Percentiles rank a stretch among this genome's conserved stretches.
Conservation (phyloP, 148 eudicot species). For the Camellia lanceoleosa region DNA sequence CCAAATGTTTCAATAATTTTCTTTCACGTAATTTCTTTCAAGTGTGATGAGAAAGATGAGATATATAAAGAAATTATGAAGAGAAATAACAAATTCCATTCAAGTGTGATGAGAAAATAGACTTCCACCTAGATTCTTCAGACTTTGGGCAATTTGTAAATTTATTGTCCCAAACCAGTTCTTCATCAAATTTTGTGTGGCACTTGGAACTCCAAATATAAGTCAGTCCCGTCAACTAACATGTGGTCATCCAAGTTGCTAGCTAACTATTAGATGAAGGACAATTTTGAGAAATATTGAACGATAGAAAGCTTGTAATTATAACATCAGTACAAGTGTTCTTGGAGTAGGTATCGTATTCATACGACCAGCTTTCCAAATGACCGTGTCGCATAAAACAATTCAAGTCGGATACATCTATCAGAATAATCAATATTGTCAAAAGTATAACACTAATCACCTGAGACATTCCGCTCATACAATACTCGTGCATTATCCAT, state of each 20-base stretch:
- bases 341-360: not conserved
- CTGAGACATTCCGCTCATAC: conserved; percentile 56
- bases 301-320: not conserved
- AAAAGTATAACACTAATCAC: conserved; percentile 27
- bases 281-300: not conserved
- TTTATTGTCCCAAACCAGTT: no score
- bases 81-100: no score
- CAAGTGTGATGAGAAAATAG: no score
- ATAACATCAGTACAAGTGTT: not conserved
- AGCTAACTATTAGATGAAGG: not conserved
- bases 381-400: not conserved
- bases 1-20: no score
- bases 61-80: no score
- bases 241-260: not conserved
- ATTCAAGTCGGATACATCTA: not conserved
- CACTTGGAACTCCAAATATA: no score
- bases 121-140: no score
- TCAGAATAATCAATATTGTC: not conserved
- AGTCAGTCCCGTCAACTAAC: no score
- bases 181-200: no score
- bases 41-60: no score
- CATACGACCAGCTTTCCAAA: not conserved
- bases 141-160: no score
- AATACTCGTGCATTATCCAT: conserved; percentile 94
- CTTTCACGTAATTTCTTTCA: no score